Base-by-base conservation (phyloP, 192 early-diverging fungal genomes). In the Lobosporangium transversale region DNA sequence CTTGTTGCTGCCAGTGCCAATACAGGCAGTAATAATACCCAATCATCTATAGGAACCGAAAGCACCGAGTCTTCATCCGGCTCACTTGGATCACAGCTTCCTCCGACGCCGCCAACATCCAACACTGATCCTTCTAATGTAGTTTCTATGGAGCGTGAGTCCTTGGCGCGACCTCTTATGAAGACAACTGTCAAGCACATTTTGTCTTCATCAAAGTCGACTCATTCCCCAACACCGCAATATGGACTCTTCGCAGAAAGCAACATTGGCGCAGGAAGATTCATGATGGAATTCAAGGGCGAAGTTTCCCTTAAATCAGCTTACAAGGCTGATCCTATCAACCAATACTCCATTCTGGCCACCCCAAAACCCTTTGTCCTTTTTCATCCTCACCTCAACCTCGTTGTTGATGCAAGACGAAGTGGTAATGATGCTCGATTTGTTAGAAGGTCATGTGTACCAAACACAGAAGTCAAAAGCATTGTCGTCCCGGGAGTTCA, bases 271-370 rank as follows among this genome's bases (percentile, higher is more conserved):
- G 53, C 81, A 0, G 67, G 83, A 17, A 64, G 82, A 33, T 94
- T 88, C 62, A 79, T 97, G 48, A 84, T 88, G 74, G 91, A 96
- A 53, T 92, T 91, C 68, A 88, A 89, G 44, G 95, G 95, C 14
- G 86, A 90, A 40, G 81, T 93, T 15, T 62, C 84, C 0, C 70
- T 93, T 12, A 90, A 92, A 44, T 86, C 87, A 6, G 82, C 79
- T 18, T 90, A 91, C 80, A 89, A 89, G 59, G 70, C 82, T 29
- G 85, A 89, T 21, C 83, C 87, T 10, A 82, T 80, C 56, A 92
- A 92, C 69, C 81, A 90, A 33, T 93, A 89, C 66, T 80, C 82
- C 35, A 78, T 89, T 21, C 49, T 93, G 50, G 85, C 88, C 3
- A 89, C 89, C 7, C 85, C 89, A 1, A 78, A 83, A 27, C 87